phyloP scores from a whole-genome alignment of 2,329 filamentous ascomycete species.

The Zelopaecilomyces penicillatus region DNA sequence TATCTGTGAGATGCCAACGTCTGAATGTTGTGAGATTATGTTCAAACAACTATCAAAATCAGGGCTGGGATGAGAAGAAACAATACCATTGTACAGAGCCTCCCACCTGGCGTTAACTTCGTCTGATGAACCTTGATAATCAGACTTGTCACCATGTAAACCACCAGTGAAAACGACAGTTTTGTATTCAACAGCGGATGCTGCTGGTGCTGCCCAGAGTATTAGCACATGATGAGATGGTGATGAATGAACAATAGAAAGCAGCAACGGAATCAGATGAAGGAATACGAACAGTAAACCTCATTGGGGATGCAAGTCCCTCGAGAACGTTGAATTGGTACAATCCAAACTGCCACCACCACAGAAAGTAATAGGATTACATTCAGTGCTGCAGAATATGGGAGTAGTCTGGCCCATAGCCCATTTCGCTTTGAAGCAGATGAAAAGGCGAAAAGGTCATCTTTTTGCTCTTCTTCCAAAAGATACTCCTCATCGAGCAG shows the following conservation, averaged over 20 bases:
- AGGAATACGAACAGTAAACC: too few relatives aligned
- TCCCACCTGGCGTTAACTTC: constrained; percentile 50
- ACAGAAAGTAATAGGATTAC: neutral
- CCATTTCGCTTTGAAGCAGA: too few relatives aligned
- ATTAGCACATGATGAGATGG: neutral
- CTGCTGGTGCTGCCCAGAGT: constrained; percentile 32
- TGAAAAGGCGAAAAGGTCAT: too few relatives aligned
- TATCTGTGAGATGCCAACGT: constrained; percentile 51
- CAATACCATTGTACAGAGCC: constrained; percentile 30
- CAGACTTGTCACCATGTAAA: constrained; percentile 34
- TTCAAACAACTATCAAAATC: neutral
- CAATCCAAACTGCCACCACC: neutral
- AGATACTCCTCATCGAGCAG: too few relatives aligned
- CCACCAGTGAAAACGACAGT: constrained; percentile 39
- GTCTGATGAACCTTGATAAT: constrained; percentile 44
- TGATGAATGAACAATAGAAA: too few relatives aligned
- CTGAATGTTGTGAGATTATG: neutral
- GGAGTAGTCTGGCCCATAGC: too few relatives aligned
- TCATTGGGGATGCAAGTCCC: too few relatives aligned
- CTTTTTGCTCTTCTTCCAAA: too few relatives aligned
- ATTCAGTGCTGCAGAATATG: neutral
- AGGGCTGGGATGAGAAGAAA: neutral
- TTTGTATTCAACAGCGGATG: constrained; percentile 39
- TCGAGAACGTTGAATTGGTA: neutral
- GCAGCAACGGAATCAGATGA: too few relatives aligned